Conservation (phyloP, 2,329 filamentous ascomycete genomes). For the Ascosphaera apis region DNA sequence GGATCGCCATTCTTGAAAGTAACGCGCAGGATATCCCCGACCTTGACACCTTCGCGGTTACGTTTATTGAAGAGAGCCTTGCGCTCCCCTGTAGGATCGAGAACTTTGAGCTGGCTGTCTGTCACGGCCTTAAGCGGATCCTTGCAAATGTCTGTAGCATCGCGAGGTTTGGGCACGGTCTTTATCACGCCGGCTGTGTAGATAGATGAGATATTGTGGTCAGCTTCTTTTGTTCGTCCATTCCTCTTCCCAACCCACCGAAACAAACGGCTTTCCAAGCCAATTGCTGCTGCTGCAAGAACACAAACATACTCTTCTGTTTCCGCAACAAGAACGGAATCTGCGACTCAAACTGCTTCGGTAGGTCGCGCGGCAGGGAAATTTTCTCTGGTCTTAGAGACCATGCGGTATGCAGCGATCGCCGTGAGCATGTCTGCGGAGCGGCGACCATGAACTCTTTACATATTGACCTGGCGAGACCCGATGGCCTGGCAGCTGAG, state of each 20-base stretch:
- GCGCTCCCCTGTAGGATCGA: conserved; percentile 70
- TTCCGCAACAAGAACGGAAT: conserved; percentile 17
- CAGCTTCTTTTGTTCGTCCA: no score
- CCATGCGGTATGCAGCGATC: conserved; percentile 29
- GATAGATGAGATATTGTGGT: no score
- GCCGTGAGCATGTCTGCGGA: conserved; percentile 23
- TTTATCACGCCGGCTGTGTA: no score
- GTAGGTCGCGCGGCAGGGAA: conserved; percentile 19
- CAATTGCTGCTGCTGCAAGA: no score
- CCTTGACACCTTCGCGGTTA: conserved; percentile 56
- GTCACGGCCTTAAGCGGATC: conserved; percentile 48
- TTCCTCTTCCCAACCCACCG: no score
- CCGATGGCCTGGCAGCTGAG: conserved; percentile 39
- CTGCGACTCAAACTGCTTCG: conserved; percentile 20
- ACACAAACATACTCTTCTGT: conserved; percentile 12
- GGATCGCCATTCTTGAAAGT: conserved; percentile 68
- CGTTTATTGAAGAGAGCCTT: conserved; percentile 52
- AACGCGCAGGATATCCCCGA: conserved; percentile 80
- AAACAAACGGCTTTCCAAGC: no score
- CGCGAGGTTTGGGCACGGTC: conserved; percentile 13
- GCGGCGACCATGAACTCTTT: conserved; percentile 30
- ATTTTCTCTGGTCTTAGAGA: conserved; percentile 18
- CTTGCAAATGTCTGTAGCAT: conserved; percentile 17
- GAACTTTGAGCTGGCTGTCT: conserved; percentile 41
- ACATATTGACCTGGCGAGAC: conserved; percentile 44